Evolutionary conservation across 1,284 basidiomycete species (phyloP).

Genomic region (Microbotryomycetes sp.): DNA sequence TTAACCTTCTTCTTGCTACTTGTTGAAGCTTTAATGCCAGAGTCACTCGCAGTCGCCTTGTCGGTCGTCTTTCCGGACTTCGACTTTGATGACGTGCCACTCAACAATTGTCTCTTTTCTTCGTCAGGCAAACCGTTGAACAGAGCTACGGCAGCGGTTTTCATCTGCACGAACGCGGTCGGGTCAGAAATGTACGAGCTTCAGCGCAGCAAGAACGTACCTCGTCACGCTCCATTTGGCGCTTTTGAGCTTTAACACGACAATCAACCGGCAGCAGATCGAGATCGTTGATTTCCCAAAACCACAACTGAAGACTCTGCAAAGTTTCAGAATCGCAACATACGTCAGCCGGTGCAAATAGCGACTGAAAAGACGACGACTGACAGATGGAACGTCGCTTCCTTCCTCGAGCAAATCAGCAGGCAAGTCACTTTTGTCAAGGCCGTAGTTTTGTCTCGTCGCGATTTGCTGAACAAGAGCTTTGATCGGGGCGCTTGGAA

Average conservation of each 20-base stretch:
- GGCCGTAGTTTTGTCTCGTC: slow-evolving; percentile 24
- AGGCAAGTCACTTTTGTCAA: slow-evolving; percentile 7
- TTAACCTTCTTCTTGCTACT: neutral
- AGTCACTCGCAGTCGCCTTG: neutral
- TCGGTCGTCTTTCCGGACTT: neutral
- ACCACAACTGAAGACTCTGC: slow-evolving; percentile 16
- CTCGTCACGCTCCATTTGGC: slow-evolving; percentile 24
- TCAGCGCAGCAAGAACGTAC: neutral
- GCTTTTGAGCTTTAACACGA: slow-evolving; percentile 12
- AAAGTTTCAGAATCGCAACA: slow-evolving; percentile 48
- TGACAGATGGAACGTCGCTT: neutral
- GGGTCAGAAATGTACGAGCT: no score
- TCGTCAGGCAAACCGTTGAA: slow-evolving; percentile 9
- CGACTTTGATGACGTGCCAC: neutral
- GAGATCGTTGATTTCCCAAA: slow-evolving; percentile 42
- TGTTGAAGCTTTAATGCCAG: neutral
- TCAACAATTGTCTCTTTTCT: slow-evolving; percentile 12
- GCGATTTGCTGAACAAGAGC: slow-evolving; percentile 3
- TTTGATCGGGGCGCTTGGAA: slow-evolving; percentile 9
- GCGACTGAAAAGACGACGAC: neutral
- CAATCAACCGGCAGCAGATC: slow-evolving; percentile 21
- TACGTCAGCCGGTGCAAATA: slow-evolving; percentile 47
- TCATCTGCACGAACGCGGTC: slow-evolving; percentile 6
- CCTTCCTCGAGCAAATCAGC: neutral
- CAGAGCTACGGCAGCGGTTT: slow-evolving; percentile 2